Base-by-base conservation (phyloP, 192 early-diverging fungal genomes). In the Coemansia sp. region DNA sequence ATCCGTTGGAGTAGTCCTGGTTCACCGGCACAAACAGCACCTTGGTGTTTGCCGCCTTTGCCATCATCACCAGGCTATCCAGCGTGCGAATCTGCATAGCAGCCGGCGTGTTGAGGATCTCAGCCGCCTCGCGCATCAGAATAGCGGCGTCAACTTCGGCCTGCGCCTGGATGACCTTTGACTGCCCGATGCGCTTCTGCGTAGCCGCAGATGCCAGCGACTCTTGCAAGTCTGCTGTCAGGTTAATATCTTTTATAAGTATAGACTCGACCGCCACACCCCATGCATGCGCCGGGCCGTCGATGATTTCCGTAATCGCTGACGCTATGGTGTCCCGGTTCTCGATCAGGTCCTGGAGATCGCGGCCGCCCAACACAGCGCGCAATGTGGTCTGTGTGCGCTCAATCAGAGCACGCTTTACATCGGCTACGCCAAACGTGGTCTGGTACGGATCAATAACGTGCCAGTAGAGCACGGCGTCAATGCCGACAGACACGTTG, bases 91-190 rank as follows among this genome's bases (percentile, higher is more conserved):
- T 97, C 79, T 97, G 92, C 83, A 87, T 86, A 2, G 85, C 86
- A 0, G 86, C 88, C 11, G 90, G 90, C 3, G 90, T 88, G 70
- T 91, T 94, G 18, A 97, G 73, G 40, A 95, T 91, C 63, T 95
- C 92, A 0, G 94, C 87, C n/a, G 93, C 93, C 70, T 95, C 88
- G 29, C 92, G 85, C 92, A 95, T 94, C 26, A 97, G 71, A 64
- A 91, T 94, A 2, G 94, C 92, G 37, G 88, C 75, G 58, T 94
- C 89, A 14, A 94, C 93, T 62, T 90, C 90, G 2, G 94, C 93
- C 65, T 86, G 63, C 1, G 94, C 93, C 22, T 90, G 87, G 72
- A 97, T 97, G 40, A 95, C 84, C 83, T 95, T 95, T 60, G 87
- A 86, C 74, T 95, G 87, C 32, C 90, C 95, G 54, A 95, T 83